Conservation (phyloP, 495 filamentous ascomycete genomes). For the Aspergillus sclerotioniger region DNA sequence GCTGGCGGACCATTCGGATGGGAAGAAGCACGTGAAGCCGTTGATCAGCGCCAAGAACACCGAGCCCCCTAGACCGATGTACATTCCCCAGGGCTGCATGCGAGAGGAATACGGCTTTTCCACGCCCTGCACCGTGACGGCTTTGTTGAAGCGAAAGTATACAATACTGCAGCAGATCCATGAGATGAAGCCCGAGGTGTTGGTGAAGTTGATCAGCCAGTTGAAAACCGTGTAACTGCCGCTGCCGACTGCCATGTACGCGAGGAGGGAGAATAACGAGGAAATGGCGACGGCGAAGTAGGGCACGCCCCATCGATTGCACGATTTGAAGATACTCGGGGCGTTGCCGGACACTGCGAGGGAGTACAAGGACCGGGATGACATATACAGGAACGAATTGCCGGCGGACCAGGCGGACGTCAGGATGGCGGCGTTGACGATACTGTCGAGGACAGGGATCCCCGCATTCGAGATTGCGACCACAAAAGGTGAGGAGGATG, state of each 20-base stretch:
- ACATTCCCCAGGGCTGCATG: constrained; percentile 55
- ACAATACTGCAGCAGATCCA: constrained; percentile 62
- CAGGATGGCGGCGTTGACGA: constrained; percentile 77
- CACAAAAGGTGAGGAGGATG: constrained; percentile 58
- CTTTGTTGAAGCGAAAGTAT: constrained; percentile 60
- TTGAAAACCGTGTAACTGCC: constrained; percentile 40
- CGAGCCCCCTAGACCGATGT: constrained; percentile 47
- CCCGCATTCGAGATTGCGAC: constrained; percentile 60
- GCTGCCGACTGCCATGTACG: constrained; percentile 36
- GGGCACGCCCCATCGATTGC: constrained; percentile 50
- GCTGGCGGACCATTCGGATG: constrained; percentile 47
- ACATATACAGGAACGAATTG: constrained; percentile 80
- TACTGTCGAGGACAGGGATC: constrained; percentile 63
- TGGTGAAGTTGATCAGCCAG: constrained; percentile 63
- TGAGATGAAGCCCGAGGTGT: constrained; percentile 57
- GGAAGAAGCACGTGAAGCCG: constrained; percentile 63
- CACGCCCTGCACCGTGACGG: constrained; percentile 49
- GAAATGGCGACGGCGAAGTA: constrained; percentile 41
- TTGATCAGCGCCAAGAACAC: constrained; percentile 55
- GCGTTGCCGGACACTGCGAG: constrained; percentile 54
- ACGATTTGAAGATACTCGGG: constrained; percentile 47
- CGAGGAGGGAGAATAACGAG: constrained; percentile 33
- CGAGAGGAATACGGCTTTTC: constrained; percentile 51
- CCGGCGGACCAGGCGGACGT: constrained; percentile 69
- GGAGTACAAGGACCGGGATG: constrained; percentile 63